Base-by-base conservation (phyloP, 352 stramenopile genomes). In the Phytophthora syringae region DNA sequence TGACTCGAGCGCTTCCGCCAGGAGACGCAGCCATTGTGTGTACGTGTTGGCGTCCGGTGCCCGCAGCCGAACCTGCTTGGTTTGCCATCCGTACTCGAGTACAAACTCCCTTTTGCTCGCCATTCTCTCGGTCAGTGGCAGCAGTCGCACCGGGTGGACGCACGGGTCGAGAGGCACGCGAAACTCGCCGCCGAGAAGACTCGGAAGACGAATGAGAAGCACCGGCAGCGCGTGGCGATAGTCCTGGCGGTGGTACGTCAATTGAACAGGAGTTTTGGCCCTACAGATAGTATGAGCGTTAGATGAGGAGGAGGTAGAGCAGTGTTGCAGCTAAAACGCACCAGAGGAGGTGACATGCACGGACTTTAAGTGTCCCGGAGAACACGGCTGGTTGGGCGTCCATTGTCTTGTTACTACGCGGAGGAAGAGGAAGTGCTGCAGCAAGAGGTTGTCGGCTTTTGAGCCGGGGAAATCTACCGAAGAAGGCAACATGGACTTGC, bases 311-410 rank as follows among this genome's bases (percentile, higher is more conserved):
- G 2, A 16, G 7, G 36, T 2, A 9, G 5, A 10, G 16, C 16
- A 18, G 11, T 7, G 10, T 24, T 45, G 4, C 39, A 40, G 39
- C 25, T 7, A 50, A 22, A 42, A 66, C 65, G 56, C 36, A 77
- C 70, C 70, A 77, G 47, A 77, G 52, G 21, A 64, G 27, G 28
- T 61, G 60, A 15, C 56, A 77, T 9, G 32, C 22, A 28, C 43
- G 64, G 40, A 74, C 60, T 71, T 72, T 68, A n/a, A 77, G 45
- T 15, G 64, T 77, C 39, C 64, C 65, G 13, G 70, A 71, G 51
- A 67, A 77, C 36, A 67, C 58, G 11, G 54, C 30, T 25, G 65
- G 64, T 12, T 56, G 59, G 12, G 54, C 42, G 52, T 74, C 50
- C 70, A 77, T 77, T 53, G 18, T 58, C 9, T 10, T 32, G n/a